Evolutionary conservation across 78 protist genomes (phyloP), one percentile per base, ranked within the genome.

Genomic region (Dictyostelium brefeldianum): DNA sequence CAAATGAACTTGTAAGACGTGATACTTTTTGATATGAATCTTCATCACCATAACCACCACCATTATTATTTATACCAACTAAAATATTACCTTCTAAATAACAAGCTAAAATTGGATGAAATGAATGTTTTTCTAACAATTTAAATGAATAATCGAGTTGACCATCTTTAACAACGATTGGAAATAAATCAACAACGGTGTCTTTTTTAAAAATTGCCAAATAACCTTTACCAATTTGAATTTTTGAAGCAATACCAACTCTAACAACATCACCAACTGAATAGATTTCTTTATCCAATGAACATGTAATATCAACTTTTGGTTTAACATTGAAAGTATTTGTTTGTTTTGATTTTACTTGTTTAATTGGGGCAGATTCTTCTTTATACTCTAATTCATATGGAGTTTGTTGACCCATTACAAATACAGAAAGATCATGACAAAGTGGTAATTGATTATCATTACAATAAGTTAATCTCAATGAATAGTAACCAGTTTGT

Each of bases 371-470:
- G 41, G 87, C 57, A 8, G 36, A 20, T 6, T 29, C 18, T 5
- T 73, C 75, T 9, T 22, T 54, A 18, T 54, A 84, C 12, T 84
- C 92, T 15, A 73, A 73, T 74, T 84, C 91, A 0, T 57, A 22
- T 9, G 31, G 50, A 18, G 91, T 74, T 74, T 84, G 91, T 14
- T 51, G 18, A 57, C 91, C 91, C 27, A 84, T 56, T 15, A 84
- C 91, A 46, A 74, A 71, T 3, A 74, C 0, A 9, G 22, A 53
- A 12, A 47, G 2, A 3, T 11, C 4, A 15, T 22, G n/a, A 20
- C 10, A 46, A 27, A 53, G 25, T 14, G 71, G 18, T 47, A 41
- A 41, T 70, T 70, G 78, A 4, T 41, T 12, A 4, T 65, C 65
- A 31, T 46, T n/a, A 3, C 48, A 10, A 62, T 84, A 75, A 22